Evolutionary conservation across 306 rosid genomes (phyloP).

Genomic region (Quercus alba): DNA sequence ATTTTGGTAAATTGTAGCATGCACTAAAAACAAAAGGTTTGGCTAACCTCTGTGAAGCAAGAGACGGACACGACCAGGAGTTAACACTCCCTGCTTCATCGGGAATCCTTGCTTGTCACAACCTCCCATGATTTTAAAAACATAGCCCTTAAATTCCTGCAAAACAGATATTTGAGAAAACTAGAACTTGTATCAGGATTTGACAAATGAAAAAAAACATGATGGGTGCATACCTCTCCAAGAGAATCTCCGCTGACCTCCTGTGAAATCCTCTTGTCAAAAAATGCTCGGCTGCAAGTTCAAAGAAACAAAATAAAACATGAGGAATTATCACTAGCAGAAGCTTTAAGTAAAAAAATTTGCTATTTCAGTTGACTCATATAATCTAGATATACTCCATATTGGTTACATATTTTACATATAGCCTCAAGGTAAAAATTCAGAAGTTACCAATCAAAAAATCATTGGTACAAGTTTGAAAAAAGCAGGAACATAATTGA

Average conservation of each 20-base stretch:
- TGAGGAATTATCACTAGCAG: background rate
- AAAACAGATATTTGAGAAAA: background rate
- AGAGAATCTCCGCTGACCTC: conserved; percentile 63
- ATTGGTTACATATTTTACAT: background rate
- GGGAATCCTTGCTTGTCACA: conserved; percentile 58
- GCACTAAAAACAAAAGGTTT: background rate
- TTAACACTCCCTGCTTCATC: conserved; percentile 53
- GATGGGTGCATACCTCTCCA: conserved; percentile 35
- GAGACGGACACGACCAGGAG: conserved; percentile 46
- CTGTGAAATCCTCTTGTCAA: conserved; percentile 62
- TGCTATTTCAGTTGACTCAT: background rate
- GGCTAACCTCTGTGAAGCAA: conserved; percentile 39
- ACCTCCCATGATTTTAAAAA: conserved; percentile 51
- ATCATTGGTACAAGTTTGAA: background rate
- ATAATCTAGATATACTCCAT: background rate
- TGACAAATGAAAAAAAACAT: background rate
- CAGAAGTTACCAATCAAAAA: background rate
- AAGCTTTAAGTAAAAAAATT: background rate
- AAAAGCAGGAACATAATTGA: background rate
- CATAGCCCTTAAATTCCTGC: conserved; percentile 46
- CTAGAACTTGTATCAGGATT: background rate
- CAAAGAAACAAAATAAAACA: background rate
- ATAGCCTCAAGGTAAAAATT: background rate
- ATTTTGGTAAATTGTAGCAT: background rate
- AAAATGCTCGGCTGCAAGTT: conserved; percentile 45